Percentiles rank a stretch among this genome's conserved stretches.
phyloP scores from a whole-genome alignment of 768 basidiomycete species.

The Sporobolomyces pararoseus region DNA sequence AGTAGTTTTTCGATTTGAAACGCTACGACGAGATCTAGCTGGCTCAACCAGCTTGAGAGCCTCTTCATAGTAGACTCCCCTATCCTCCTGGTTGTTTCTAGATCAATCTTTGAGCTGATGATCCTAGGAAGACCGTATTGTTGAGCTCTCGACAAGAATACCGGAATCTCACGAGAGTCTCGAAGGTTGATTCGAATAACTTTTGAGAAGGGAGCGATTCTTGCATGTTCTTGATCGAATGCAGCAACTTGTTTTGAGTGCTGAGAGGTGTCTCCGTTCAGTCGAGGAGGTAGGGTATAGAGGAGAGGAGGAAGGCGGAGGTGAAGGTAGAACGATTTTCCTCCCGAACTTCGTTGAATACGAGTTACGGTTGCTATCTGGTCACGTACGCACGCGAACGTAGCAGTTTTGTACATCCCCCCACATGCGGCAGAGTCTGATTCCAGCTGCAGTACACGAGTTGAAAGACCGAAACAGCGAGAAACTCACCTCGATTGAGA shows the following conservation, averaged over 20 bases:
- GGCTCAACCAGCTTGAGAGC: background rate
- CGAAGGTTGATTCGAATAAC: background rate
- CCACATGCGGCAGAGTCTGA: too few relatives aligned
- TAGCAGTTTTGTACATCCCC: too few relatives aligned
- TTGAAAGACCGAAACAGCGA: too few relatives aligned
- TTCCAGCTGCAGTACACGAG: too few relatives aligned
- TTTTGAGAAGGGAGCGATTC: background rate
- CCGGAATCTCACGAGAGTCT: background rate
- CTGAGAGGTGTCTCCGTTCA: too few relatives aligned
- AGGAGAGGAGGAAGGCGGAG: background rate
- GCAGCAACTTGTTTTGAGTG: background rate
- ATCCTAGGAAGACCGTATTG: background rate
- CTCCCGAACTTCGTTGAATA: background rate
- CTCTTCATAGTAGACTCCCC: background rate
- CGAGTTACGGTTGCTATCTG: too few relatives aligned
- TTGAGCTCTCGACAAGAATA: background rate
- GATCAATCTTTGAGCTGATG: background rate
- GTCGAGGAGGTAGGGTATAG: background rate
- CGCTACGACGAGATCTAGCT: background rate
- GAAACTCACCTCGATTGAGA: too few relatives aligned
- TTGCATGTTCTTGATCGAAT: background rate
- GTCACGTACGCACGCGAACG: too few relatives aligned
- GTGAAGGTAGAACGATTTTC: background rate
- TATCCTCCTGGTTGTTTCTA: background rate
- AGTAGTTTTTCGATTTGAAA: conserved; percentile 33